Percentiles rank a stretch among this genome's conserved stretches.
These are phyloP conservation scores for Spiromastix sp. DNA, from an alignment of 2,329 filamentous ascomycete species.

Conservation along the genomic window DNA sequence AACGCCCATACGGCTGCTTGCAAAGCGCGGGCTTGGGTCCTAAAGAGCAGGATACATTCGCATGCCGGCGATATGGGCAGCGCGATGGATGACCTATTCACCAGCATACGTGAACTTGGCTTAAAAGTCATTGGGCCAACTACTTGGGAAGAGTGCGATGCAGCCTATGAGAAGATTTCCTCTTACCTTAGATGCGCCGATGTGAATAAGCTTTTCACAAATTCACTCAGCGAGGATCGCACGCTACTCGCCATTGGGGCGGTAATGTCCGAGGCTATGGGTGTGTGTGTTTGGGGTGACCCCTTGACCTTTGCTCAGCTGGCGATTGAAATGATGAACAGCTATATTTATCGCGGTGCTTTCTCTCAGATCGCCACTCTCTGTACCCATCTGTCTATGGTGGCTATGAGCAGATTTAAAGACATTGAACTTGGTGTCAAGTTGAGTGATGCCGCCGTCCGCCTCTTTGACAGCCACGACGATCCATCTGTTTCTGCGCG, in stretches of 20 bases:
- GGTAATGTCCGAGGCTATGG: conserved; percentile 48
- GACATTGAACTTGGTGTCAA: conserved; percentile 45
- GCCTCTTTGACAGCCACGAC: conserved; percentile 42
- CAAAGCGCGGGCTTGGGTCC: conserved; percentile 72
- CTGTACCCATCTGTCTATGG: conserved; percentile 48
- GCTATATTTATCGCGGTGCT: conserved; percentile 44
- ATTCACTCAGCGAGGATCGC: conserved; percentile 33
- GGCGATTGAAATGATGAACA: conserved; percentile 46
- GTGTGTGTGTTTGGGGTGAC: conserved; percentile 51
- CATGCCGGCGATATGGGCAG: conserved; percentile 60
- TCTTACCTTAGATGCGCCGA: conserved; percentile 50
- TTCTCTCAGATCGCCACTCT: conserved; percentile 49
- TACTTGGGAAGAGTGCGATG: conserved; percentile 67
- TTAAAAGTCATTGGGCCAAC: conserved; percentile 55
- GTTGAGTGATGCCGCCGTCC: conserved; percentile 43
- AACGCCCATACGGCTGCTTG: conserved; percentile 64
- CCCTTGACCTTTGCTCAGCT: conserved; percentile 49
- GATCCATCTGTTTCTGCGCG: conserved; percentile 46
- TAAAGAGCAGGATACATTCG: conserved; percentile 69
- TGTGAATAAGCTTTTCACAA: conserved; percentile 27
- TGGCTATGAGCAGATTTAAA: conserved; percentile 47
- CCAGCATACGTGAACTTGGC: conserved; percentile 60
- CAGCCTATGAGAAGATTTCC: conserved; percentile 56
- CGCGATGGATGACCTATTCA: conserved; percentile 60
- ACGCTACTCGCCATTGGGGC: conserved; percentile 38